Evolutionary conservation across 306 rosid species (phyloP), one percentile per base, ranked within the genome.

Genomic region (Quercus gilva): DNA sequence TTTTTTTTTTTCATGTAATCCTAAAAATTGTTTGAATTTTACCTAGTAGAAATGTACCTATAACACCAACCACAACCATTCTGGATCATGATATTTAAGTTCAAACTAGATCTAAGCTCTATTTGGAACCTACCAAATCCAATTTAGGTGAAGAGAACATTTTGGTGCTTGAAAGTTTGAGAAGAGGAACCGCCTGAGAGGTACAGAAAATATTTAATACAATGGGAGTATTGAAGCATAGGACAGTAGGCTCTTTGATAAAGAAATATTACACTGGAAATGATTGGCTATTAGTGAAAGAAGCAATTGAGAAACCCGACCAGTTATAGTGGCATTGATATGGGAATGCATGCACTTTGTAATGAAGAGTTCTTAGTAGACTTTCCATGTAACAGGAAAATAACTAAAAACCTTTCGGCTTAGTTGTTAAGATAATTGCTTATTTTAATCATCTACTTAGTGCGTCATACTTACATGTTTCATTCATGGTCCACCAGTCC

Each of bases 301-400:
- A 77, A 71, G 68, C 37, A 55, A 31, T 5, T 8, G 49, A 55
- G 64, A 26, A 85, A 84, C 28, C 37, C 77, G 64, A 43, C 52
- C 77, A 84, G 73, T 76, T 74, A 68, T 69, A 87, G 82, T 84
- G 88, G 72, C 52, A 70, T 74, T 7, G 69, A 41, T 20, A 81
- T 79, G 88, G 84, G 58, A 73, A 80, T 20, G 76, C 63, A 25
- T 69, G 23, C 37, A 33, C 74, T 53, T 61, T 31, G 49, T 17
- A 56, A 13, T 82, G 19, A 23, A 80, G 79, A 77, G 83, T 60
- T 75, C 69, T 61, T 4, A 76, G 89, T 85, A 84, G 83, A 85
- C 10, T 19, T 33, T 5, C n/a, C 51, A 3, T 31, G 13, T 23
- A 84, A 82, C 82, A 85, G 78, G 59, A 81, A 55, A 74, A 69